Conservation (phyloP, 2,329 filamentous ascomycete genomes). For the Penicillium paneum region DNA sequence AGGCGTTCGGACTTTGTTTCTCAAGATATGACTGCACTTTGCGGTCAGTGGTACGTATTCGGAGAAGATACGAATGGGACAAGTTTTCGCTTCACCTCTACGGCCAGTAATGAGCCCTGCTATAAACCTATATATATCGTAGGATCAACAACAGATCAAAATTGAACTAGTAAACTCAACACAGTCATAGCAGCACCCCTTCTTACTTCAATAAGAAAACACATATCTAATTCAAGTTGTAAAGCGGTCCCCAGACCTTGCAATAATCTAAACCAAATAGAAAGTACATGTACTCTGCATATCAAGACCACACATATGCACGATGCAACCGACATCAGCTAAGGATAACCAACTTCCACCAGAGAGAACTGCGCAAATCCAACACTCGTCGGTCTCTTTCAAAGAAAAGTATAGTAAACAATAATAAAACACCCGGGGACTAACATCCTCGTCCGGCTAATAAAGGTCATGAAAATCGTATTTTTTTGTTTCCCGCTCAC, state of each 20-base stretch:
- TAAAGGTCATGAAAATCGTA: constrained; percentile 24
- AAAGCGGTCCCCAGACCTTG: neutral
- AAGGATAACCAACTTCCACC: constrained; percentile 1
- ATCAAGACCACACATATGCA: neutral
- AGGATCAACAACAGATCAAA: neutral
- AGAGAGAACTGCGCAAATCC: neutral
- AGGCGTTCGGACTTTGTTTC: neutral
- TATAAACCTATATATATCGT: neutral
- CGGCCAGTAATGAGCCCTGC: too few relatives aligned
- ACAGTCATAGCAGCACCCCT: neutral
- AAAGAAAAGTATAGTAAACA: neutral
- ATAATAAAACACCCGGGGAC: constrained; percentile 12
- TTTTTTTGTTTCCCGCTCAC: constrained; percentile 23
- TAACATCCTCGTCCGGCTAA: constrained; percentile 9
- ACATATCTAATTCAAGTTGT: neutral
- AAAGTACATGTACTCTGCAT: neutral
- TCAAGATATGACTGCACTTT: neutral
- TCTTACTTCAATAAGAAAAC: neutral
- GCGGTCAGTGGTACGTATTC: neutral
- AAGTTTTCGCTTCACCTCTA: neutral
- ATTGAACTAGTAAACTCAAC: neutral
- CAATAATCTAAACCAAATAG: neutral
- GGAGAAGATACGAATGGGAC: neutral
- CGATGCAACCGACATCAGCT: neutral
- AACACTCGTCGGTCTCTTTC: neutral